Conservation (phyloP, 768 basidiomycete genomes). For the Boletellus emodensis region DNA sequence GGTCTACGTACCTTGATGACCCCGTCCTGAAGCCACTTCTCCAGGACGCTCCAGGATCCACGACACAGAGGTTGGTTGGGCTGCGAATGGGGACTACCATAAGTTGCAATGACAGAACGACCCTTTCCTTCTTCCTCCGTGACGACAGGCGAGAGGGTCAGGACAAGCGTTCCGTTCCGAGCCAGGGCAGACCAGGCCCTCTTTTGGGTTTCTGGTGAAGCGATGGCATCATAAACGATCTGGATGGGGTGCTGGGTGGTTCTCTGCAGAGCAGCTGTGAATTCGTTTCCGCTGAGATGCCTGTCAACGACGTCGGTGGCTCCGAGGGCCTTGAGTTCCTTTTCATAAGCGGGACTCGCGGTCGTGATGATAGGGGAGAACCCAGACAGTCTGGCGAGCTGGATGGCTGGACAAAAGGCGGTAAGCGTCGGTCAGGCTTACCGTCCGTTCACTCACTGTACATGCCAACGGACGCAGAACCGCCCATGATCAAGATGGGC, state of each 20-base stretch:
- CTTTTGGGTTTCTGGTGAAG: constrained; percentile 33
- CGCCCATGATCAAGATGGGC: constrained; percentile 48
- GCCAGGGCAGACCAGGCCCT: constrained; percentile 32
- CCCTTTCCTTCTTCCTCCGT: constrained; percentile 19
- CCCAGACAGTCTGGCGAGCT: constrained; percentile 38
- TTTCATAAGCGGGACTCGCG: constrained; percentile 30
- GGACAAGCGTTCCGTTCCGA: constrained; percentile 30
- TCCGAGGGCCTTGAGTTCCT: constrained; percentile 34
- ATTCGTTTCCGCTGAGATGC: constrained; percentile 11
- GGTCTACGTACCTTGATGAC: constrained; percentile 19
- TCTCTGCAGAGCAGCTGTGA: constrained; percentile 20
- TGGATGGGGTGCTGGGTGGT: constrained; percentile 21
- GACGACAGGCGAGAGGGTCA: constrained; percentile 23
- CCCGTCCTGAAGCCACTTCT: constrained; percentile 25
- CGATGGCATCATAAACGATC: constrained; percentile 31
- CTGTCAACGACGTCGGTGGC: constrained; percentile 40
- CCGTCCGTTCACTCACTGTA: constrained; percentile 30
- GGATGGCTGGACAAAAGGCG: constrained; percentile 27
- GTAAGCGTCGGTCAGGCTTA: background rate
- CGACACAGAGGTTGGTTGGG: constrained; percentile 17
- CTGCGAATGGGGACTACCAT: constrained; percentile 21
- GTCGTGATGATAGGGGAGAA: constrained; percentile 42
- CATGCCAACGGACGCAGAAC: constrained; percentile 46
- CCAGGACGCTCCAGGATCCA: constrained; percentile 19
- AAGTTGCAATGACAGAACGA: constrained; percentile 21